These are phyloP conservation scores for Boletus pseudo-olivaceus DNA, from an alignment of 768 basidiomycete genomes.

Conservation along the genomic window DNA sequence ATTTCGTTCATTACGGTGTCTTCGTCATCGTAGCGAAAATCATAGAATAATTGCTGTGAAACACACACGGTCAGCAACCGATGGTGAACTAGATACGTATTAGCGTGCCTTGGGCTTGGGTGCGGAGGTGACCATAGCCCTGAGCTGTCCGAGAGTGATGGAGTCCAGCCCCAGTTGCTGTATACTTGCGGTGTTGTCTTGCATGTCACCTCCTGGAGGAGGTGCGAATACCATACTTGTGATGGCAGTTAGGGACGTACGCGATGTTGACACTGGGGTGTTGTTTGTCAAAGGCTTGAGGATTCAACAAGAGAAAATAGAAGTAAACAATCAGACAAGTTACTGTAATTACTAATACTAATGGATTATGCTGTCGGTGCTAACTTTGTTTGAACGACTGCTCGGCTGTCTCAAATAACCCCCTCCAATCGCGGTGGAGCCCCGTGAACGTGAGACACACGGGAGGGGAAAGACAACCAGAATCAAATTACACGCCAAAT, in stretches of 20 bases:
- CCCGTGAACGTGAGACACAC: constrained; percentile 4
- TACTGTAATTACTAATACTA: background rate
- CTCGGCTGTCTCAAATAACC: background rate
- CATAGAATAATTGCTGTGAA: constrained; percentile 77
- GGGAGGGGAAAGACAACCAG: background rate
- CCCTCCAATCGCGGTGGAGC: constrained; percentile 6
- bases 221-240: constrained; percentile 36
- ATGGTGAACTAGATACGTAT: constrained; percentile 6
- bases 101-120: constrained; percentile 71
- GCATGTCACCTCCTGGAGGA: constrained; percentile 25
- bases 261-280: background rate
- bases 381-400: constrained; percentile 5
- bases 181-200: constrained; percentile 29
- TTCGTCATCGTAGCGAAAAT: constrained; percentile 94
- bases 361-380: background rate
- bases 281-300: constrained; percentile 27
- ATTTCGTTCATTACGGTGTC: constrained; percentile 95
- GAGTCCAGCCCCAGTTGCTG: constrained; percentile 57
- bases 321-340: constrained; percentile 7
- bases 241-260: background rate
- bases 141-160: constrained; percentile 79
- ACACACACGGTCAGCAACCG: constrained; percentile 17
- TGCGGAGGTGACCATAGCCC: constrained; percentile 62
- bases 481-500: background rate
- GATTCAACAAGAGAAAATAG: constrained; percentile 25